Base-by-base conservation (phyloP, 345 rosid genomes). In the Arabis hirsuta region DNA sequence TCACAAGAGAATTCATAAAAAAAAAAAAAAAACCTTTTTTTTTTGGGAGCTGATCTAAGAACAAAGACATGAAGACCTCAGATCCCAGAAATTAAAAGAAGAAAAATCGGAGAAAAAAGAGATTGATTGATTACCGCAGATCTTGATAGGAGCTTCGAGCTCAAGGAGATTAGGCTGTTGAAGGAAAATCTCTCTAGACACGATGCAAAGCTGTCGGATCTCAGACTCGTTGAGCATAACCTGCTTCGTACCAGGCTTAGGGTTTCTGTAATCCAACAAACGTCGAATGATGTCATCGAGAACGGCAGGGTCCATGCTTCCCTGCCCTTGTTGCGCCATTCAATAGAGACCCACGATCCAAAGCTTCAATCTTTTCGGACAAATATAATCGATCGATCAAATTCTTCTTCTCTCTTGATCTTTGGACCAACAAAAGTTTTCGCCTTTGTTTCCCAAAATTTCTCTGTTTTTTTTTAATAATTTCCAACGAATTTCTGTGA, bases 131-230 rank as follows among this genome's bases (percentile, higher is more conserved):
- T 27, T 80, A 92, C 96, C 98, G 56, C 98, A 92, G 88, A 92
- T 88, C 98, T 92, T 89, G 82, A 92, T 88, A 56, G 98, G 97
- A 36, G 97, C 94, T 67, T 85, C 88, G 54, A 92, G 96, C 66
- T 89, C 96, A 39, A 92, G 98, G 58, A 92, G 96, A 78, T 80
- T 89, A 39, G 98, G 94, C 67, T 92, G 98, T 12, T 86, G 88
- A 74, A 92, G 92, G 32, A 92, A 92, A 62, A 92, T 85, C 72
- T 89, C 87, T 69, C 74, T 73, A 41, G 98, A 80, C 9, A 83
- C 87, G 46, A 75, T 5, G 55, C 96, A 87, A 12, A 92, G 92
- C 73, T 84, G 91, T 7, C 92, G 89, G 90, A 92, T 92, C 96
- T 92, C 98, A 67, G 71, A 69, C 82, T 92, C 98, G 54, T 70